Evolutionary conservation across 2,329 filamentous ascomycete genomes (phyloP).

Genomic region (Calonectria pteridis): DNA sequence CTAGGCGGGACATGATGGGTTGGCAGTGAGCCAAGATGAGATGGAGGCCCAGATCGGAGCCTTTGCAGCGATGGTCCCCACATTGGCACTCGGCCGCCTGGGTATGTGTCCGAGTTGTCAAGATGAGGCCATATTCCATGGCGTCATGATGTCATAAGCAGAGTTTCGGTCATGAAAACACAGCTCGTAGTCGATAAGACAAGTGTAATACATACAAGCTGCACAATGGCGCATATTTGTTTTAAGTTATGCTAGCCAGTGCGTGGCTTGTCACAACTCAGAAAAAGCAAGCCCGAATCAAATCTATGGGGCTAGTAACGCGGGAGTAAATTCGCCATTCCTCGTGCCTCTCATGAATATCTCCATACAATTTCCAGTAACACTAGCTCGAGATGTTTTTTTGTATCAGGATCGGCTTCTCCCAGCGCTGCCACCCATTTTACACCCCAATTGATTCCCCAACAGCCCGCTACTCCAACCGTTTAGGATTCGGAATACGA

Average conservation of each 20-base stretch:
- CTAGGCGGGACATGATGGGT: not conserved
- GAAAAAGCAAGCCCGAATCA: not conserved
- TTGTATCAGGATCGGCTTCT: not conserved
- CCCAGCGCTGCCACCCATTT: not conserved
- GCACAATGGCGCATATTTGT: too few relatives aligned
- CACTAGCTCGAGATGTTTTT: not conserved
- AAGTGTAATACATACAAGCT: too few relatives aligned
- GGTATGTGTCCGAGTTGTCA: not conserved
- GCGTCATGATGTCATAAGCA: not conserved
- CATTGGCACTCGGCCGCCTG: not conserved
- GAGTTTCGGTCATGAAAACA: not conserved
- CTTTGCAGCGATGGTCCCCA: not conserved
- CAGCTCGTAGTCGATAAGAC: not conserved
- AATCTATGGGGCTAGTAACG: not conserved
- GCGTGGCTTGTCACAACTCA: not conserved
- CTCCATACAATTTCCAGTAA: not conserved
- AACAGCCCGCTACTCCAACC: not conserved
- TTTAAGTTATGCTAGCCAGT: not conserved
- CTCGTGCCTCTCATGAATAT: not conserved
- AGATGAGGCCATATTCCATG: not conserved
- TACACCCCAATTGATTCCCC: not conserved
- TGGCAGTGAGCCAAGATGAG: not conserved
- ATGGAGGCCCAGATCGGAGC: not conserved
- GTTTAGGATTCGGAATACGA: not conserved
- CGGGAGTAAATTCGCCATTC: not conserved